Evolutionary conservation across 306 rosid genomes (phyloP), one percentile per base, ranked within the genome.

Genomic region (Crataegus laevigata): DNA sequence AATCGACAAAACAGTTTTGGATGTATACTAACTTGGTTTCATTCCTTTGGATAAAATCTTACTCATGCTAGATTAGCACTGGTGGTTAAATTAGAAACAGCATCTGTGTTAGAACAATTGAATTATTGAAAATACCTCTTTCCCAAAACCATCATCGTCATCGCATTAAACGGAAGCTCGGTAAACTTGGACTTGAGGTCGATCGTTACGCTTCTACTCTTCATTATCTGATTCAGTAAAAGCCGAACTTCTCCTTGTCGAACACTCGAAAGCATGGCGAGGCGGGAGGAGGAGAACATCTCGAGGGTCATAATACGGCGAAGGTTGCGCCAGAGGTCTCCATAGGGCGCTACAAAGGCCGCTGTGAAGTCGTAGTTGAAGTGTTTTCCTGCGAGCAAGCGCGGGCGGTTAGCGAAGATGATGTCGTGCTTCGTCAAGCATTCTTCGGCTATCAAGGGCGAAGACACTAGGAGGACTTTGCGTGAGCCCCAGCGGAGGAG

Each of bases 311-410:
- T 8, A 5, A 77, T 29, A 18, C 79, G 75, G 34, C 85, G 78
- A 42, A 81, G 83, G 74, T 78, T 83, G 40, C 86, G 80, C 89
- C 84, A 85, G 45, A 57, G 84, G 43, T 69, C 73, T n/a, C 86
- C 84, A 26, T 82, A 85, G 24, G 83, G 58, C 9, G 81, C 72
- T 12, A 67, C 15, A 0, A 24, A 75, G 10, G 77, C 29, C 45
- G 76, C 9, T 40, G 74, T 73, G 68, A 73, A 40, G 78, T 82
- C 66, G 58, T 79, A 82, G 28, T 30, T 51, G 26, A 82, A 60
- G 68, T 69, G 52, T 17, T 77, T 85, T 1, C 77, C 79, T 2
- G 68, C 28, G 0, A 82, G 62, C 12, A 69, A 9, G 11, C 14
- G 54, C 2, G 86, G 86, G 42, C 79, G 72, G 74, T 85, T 77